Base-by-base conservation (phyloP, 2,329 filamentous ascomycete genomes). In the Cladosporium sp. region DNA sequence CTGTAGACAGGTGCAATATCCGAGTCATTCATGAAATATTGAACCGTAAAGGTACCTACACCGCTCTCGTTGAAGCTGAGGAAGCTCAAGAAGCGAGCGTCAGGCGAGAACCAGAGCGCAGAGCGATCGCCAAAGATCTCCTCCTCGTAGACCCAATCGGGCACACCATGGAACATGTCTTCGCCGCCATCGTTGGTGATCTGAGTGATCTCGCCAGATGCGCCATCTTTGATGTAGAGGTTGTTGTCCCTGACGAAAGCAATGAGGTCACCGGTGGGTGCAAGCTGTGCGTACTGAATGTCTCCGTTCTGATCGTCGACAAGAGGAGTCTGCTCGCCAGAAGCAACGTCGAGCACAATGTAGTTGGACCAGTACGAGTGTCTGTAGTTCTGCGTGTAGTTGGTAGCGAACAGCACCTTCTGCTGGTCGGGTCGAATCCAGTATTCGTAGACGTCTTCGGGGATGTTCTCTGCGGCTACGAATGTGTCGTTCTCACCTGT, bases 301-400 rank as follows among this genome's bases (percentile, higher is more conserved):
- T 90, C 87, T 14, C 86, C 87, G 1, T 75, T 80, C 67, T 89
- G 88, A 65, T 86, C 84, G 0, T 82, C 78, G 0, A 88, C 83
- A 0, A 91, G 79, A 0, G 88, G 82, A 3, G 80, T 80, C 0
- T 83, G 78, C 64, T 83, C 75, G 28, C 86, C 86, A 0, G 82
- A 84, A n/a, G 80, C 80, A 12, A 89, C 83, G 68, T 90, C 85
- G 56, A 88, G 82, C 23, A 91, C 78, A 53, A 86, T 83, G 75
- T 91, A 91, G 73, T 90, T 83, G 37, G 88, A 85, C 73, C 87
- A 88, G 46, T 88, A 90, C 6, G 88, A 89, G 76, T 90, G 79
- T 1, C 89, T 85, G 72, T 91, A 90, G 73, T 89, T 84, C 76
- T 89, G 89, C 16, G 86, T 90, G 74, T 86, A 83, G 71, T 91